A percentile compares a stretch with the other conserved stretches of the same genome.
These are phyloP conservation scores for Fraxinus latifolia DNA, from an alignment of 305 asterid species.

Conservation along the genomic window DNA sequence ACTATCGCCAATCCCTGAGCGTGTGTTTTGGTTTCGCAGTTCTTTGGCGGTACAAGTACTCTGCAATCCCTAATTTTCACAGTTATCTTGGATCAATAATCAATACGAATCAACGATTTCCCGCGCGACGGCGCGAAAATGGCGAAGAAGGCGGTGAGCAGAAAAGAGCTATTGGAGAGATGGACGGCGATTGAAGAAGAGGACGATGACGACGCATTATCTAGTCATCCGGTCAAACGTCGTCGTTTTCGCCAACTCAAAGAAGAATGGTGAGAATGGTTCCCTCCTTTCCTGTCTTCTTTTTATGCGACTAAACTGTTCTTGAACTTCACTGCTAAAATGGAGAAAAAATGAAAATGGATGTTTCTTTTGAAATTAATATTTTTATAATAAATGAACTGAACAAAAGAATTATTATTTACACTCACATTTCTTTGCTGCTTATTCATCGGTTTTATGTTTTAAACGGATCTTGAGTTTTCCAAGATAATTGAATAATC, in stretches of 20 bases:
- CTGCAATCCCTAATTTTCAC: constrained; percentile 13
- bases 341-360: background rate
- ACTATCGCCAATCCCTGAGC: background rate
- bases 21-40: background rate
- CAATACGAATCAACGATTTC: background rate
- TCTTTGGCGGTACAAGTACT: constrained; percentile 2
- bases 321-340: background rate
- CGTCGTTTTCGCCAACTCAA: constrained; percentile 78
- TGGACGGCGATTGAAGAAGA: constrained; percentile 84
- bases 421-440: background rate
- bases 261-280: constrained; percentile 64
- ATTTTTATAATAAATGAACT: background rate
- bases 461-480: background rate
- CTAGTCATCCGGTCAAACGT: constrained; percentile 42
- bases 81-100: background rate
- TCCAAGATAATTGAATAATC: background rate
- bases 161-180: constrained; percentile 70
- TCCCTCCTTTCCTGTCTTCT: background rate
- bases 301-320: background rate
- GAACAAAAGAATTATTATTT: background rate
- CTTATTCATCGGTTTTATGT: background rate
- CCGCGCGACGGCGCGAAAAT: constrained; percentile 21
- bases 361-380: background rate
- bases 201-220: constrained; percentile 50
- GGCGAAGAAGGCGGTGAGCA: constrained; percentile 46